phyloP scores from a whole-genome alignment of 768 basidiomycete species.

The Lenzites betulinus region DNA sequence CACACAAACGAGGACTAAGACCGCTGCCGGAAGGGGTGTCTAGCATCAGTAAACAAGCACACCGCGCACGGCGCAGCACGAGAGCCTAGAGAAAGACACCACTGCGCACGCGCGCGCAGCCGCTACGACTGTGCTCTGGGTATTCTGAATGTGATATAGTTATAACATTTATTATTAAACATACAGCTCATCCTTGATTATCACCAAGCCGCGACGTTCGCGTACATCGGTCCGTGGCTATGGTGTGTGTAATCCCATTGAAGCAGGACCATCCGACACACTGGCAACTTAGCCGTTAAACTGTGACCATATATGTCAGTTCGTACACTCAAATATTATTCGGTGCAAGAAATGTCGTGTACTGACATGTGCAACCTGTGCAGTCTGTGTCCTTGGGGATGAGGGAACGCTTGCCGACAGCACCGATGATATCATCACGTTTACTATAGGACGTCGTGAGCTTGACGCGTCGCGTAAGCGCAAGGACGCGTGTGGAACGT shows the following conservation, averaged over 20 bases:
- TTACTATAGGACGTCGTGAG: constrained; percentile 15
- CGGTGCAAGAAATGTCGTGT: constrained; percentile 9
- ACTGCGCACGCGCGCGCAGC: neutral
- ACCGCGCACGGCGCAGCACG: constrained; percentile 1
- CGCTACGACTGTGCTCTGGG: neutral
- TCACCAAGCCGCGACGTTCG: constrained; percentile 55
- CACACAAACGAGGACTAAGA: neutral
- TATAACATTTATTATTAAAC: too few species aligned
- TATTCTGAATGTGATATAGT: constrained; percentile 3
- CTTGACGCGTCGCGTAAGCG: neutral
- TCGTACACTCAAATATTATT: neutral
- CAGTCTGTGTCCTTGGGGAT: constrained; percentile 39
- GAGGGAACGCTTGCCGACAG: constrained; percentile 27
- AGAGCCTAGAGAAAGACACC: neutral
- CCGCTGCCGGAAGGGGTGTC: constrained; percentile 22
- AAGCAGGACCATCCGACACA: too few species aligned
- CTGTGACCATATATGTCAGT: neutral
- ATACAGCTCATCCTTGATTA: neutral
- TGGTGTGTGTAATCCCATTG: too few species aligned
- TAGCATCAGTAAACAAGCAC: constrained; percentile 21
- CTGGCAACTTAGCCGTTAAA: too few species aligned
- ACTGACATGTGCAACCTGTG: constrained; percentile 38
- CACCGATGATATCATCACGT: constrained; percentile 29
- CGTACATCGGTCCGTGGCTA: too few species aligned
- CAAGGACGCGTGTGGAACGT: constrained; percentile 4